Evolutionary conservation across 2,329 filamentous ascomycete species (phyloP).

Genomic region (Emmonsiellopsis sp.): DNA sequence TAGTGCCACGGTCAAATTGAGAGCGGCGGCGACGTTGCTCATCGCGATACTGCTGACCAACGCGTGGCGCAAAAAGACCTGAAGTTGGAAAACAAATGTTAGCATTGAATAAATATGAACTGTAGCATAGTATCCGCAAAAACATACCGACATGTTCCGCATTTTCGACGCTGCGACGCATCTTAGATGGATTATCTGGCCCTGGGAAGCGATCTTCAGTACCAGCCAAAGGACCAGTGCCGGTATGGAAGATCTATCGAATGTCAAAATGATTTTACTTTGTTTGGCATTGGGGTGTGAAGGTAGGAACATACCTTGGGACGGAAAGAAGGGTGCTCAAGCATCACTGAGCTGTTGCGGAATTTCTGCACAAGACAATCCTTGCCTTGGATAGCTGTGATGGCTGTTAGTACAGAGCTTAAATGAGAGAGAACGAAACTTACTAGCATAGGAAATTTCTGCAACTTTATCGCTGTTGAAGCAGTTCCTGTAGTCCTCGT

Average conservation of each 20-base stretch:
- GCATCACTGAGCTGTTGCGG: conserved; percentile 91
- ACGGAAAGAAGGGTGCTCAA: conserved; percentile 69
- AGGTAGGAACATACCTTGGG: conserved; percentile 56
- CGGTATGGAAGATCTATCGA: conserved; percentile 46
- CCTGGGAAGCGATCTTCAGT: conserved; percentile 65
- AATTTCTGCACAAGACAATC: conserved; percentile 92
- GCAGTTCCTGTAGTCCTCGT: conserved; percentile 51
- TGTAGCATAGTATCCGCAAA: neutral
- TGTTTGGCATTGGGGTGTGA: neutral
- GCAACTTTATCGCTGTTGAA: conserved; percentile 77
- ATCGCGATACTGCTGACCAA: conserved; percentile 61
- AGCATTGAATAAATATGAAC: neutral
- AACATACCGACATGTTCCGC: conserved; percentile 69
- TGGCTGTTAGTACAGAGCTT: conserved; percentile 12
- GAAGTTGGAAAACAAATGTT: neutral
- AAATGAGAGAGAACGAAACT: conserved; percentile 21
- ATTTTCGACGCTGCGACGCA: conserved; percentile 79
- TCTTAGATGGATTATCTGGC: conserved; percentile 77
- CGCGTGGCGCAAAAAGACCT: conserved; percentile 74
- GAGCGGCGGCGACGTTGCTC: conserved; percentile 68
- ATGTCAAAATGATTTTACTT: conserved; percentile 35
- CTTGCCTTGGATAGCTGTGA: conserved; percentile 74
- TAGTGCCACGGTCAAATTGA: conserved; percentile 72
- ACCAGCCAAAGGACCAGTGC: conserved; percentile 47
- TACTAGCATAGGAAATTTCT: conserved; percentile 92